A percentile compares a stretch with the other conserved stretches of the same genome.
Conservation (phyloP, 495 filamentous ascomycete genomes). For the Xylaria palmicola region DNA sequence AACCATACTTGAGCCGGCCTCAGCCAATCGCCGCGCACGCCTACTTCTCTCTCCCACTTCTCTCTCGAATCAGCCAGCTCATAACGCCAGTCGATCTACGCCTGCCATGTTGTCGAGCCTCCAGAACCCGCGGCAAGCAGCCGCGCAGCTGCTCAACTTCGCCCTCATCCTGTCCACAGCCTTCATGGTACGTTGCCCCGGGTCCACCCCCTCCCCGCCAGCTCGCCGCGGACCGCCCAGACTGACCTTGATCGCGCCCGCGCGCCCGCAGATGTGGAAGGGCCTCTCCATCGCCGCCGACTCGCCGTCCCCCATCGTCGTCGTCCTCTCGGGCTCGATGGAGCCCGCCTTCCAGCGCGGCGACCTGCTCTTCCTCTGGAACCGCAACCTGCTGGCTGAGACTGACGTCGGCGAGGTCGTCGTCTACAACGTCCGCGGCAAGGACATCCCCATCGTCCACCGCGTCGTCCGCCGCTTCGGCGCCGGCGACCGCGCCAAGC, state of each 20-base stretch:
- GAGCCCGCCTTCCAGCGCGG: conserved; percentile 96
- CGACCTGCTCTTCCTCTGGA: conserved; percentile 93
- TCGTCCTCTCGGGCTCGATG: conserved; percentile 93
- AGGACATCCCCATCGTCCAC: conserved; percentile 95
- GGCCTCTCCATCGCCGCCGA: conserved; percentile 82
- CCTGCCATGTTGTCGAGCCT: conserved; percentile 69
- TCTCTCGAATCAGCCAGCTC: not conserved
- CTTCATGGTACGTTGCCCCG: conserved; percentile 64
- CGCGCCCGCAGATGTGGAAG: conserved; percentile 72
- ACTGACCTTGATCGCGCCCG: conserved; percentile 8
- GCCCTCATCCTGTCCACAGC: conserved; percentile 90
- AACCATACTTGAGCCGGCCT: too few relatives aligned
- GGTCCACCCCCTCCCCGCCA: not conserved
- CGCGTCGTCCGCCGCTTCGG: conserved; percentile 74
- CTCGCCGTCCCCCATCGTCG: conserved; percentile 90
- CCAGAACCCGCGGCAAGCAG: conserved; percentile 75
- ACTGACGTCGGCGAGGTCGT: conserved; percentile 84
- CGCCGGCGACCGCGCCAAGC: conserved; percentile 47
- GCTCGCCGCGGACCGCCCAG: too few relatives aligned
- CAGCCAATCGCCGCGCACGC: too few relatives aligned
- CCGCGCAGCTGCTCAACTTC: conserved; percentile 92
- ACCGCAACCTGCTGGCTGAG: conserved; percentile 67
- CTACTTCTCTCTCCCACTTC: too few relatives aligned
- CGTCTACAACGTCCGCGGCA: conserved; percentile 89
- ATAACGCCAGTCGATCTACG: not conserved